Conservation (phyloP, 805 yeast species). For the Starmerella vaccinii region DNA sequence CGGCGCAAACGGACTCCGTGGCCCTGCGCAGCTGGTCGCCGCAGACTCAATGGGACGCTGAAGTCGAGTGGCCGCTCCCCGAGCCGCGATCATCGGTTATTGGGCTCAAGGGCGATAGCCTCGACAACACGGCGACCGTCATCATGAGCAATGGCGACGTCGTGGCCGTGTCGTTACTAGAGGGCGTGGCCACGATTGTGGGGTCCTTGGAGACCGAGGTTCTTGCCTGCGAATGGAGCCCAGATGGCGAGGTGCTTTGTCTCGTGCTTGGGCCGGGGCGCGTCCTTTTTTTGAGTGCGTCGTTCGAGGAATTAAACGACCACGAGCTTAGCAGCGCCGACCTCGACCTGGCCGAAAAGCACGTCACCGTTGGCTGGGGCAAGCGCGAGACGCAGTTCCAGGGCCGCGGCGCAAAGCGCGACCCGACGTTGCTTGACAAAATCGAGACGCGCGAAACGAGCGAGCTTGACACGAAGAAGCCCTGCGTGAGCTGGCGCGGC, state of each 20-base stretch:
- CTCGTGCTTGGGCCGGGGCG: slow-evolving; percentile 40
- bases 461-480: slow-evolving; percentile 38
- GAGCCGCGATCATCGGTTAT: not conserved
- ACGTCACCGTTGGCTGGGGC: slow-evolving; percentile 98
- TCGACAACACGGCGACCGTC: slow-evolving; percentile 48
- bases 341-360: slow-evolving; percentile 51
- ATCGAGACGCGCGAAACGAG: slow-evolving; percentile 61
- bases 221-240: slow-evolving; percentile 70
- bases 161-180: slow-evolving; percentile 35
- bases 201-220: slow-evolving; percentile 77
- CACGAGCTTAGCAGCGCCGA: slow-evolving; percentile 49
- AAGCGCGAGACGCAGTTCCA: slow-evolving; percentile 90
- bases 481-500: slow-evolving; percentile 81
- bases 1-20: not conserved
- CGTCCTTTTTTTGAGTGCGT: slow-evolving; percentile 47
- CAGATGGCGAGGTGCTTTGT: slow-evolving; percentile 78
- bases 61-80: slow-evolving; percentile 13
- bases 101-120: slow-evolving; percentile 10
- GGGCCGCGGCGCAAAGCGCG: slow-evolving; percentile 67
- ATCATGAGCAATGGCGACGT: slow-evolving; percentile 72
- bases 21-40: slow-evolving; percentile 19
- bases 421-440: slow-evolving; percentile 75
- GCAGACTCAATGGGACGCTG: slow-evolving; percentile 4
- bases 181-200: slow-evolving; percentile 52
- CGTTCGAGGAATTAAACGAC: slow-evolving; percentile 63